Conservation (phyloP, 202 grass and related monocot genomes). For the Zoysia matrella region DNA sequence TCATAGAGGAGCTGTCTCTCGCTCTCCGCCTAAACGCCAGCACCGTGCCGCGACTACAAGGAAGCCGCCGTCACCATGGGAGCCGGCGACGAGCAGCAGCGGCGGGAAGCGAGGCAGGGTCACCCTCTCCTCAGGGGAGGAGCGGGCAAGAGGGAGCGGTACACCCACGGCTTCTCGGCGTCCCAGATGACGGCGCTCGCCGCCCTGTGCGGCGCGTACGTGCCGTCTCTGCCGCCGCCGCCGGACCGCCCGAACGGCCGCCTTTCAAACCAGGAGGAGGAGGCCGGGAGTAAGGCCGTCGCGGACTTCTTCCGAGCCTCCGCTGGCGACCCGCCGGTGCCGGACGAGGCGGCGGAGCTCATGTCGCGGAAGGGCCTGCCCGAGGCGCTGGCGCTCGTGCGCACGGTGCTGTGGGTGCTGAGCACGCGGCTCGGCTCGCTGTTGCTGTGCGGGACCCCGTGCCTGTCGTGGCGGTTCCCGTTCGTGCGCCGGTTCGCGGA, state of each 20-base stretch:
- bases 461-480: constrained; percentile 56
- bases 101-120: constrained; percentile 29
- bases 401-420: constrained; percentile 74
- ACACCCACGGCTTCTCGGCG: constrained; percentile 83
- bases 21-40: no score
- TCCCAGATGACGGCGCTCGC: constrained; percentile 67
- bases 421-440: constrained; percentile 74
- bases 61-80: constrained; percentile 26
- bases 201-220: constrained; percentile 60
- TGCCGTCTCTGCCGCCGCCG: constrained; percentile 58
- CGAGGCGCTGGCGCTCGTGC: constrained; percentile 60
- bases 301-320: constrained; percentile 75
- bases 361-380: constrained; percentile 62
- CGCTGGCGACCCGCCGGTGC: constrained; percentile 65
- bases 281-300: not conserved
- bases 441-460: constrained; percentile 59
- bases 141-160: constrained; percentile 37
- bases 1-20: constrained; percentile 7
- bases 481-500: constrained; percentile 74
- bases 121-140: constrained; percentile 66
- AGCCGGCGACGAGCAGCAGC: constrained; percentile 16
- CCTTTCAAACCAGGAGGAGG: constrained; percentile 12
- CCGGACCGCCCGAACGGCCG: not conserved
- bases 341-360: constrained; percentile 77
- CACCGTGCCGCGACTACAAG: not conserved